Base-by-base conservation (phyloP, 495 filamentous ascomycete species). In the Diplogelasinospora grovesii region DNA sequence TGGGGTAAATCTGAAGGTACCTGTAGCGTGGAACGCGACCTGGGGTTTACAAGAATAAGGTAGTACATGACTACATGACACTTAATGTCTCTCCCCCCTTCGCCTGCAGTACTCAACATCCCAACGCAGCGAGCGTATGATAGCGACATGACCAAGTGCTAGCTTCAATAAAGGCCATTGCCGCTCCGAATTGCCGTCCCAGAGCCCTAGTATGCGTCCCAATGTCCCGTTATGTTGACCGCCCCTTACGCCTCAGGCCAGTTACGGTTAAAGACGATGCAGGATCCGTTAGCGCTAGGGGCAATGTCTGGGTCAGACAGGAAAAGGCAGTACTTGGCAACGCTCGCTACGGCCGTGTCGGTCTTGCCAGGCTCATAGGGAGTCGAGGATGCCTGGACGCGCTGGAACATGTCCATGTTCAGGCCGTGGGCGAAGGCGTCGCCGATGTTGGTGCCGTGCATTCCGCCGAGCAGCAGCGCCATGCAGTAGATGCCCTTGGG, bases 401-500 rank as follows among this genome's bases (percentile, higher is more conserved):
- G 52, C 30, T 54, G 53, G 45, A 62, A 68, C 13, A 56, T 66
- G 23, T 75, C 66, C 54, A 53, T 47, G 44, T 75, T 64, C 36
- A 76, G 39, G 7, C 64, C 69, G 11, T 56, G 33, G 45, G 46
- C 47, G 33, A 74, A 69, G 2, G 71, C 63, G 41, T 75, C 71
- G 8, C 26, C 48, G 45, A 81, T 79, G 46, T 65, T 70, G 44
- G 79, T 81, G 27, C 69, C 70, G 0, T 54, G 14, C 75, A 83
- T 79, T 7, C 52, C 73, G 15, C 77, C 79, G 30, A 76, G 54
- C 57, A 72, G 57, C 37, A 82, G 54, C 0, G 71, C 75, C 25
- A 80, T 68, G 46, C 64, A 71, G 31, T 69, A 66, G 51, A 83
- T 78, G 15, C 74, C 73, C 54, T 75, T 71, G 26, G 56, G 60